Conservation (phyloP, 768 basidiomycete species). For the Mycena indigotica region DNA sequence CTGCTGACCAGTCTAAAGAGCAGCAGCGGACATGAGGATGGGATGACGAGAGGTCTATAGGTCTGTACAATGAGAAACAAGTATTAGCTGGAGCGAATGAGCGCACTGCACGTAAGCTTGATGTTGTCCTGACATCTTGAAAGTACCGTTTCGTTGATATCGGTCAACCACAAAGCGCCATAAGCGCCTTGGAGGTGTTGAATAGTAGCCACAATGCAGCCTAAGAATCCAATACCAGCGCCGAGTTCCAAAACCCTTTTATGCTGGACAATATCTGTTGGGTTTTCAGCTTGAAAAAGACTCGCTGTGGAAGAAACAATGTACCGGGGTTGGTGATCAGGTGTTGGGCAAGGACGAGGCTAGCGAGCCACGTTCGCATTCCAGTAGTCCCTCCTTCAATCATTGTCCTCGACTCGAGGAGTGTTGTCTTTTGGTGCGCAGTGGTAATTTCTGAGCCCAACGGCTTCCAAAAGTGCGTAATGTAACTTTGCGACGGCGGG, state of each 20-base stretch:
- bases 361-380: conserved; percentile 77
- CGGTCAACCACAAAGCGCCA: conserved; percentile 54
- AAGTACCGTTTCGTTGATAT: conserved; percentile 66
- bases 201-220: conserved; percentile 58
- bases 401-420: conserved; percentile 72
- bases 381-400: conserved; percentile 82
- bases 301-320: conserved; percentile 4
- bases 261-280: conserved; percentile 42
- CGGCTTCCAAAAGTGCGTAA: conserved; percentile 66
- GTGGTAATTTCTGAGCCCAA: not conserved
- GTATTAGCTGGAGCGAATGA: conserved; percentile 38
- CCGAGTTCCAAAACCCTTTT: conserved; percentile 72
- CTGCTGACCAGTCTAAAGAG: conserved; percentile 68
- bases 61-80: not conserved
- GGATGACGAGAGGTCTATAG: conserved; percentile 54
- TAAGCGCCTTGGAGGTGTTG: conserved; percentile 39
- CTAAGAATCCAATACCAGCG: conserved; percentile 76
- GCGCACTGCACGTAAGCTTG: conserved; percentile 64
- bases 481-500: conserved; percentile 57
- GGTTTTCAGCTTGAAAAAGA: conserved; percentile 8
- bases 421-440: conserved; percentile 49
- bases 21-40: conserved; percentile 49
- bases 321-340: conserved; percentile 60
- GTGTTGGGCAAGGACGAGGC: conserved; percentile 64
- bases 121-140: conserved; percentile 61